Evolutionary conservation across 257 asterid genomes (phyloP), one percentile per base, ranked within the genome.

Genomic region (Ophiorrhiza pumila): DNA sequence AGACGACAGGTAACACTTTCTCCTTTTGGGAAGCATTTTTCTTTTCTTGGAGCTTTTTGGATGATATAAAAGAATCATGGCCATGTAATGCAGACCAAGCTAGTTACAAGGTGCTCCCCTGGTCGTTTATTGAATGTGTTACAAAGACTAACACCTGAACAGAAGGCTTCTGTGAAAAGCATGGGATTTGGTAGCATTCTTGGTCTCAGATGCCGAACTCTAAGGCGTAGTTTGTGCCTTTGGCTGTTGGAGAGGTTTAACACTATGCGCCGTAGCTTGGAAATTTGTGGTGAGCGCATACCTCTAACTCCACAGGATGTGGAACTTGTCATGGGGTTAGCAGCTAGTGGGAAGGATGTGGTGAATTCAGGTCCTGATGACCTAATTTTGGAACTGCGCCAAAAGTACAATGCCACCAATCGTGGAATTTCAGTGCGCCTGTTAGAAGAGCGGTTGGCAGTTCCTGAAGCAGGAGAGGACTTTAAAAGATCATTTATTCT

Each of bases 151-250:
- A 87, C 97, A 62, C 83, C 90, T 58, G 97, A 90, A 55, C 99
- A 94, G 77, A 91, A 82, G 79, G 87, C 77, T 73, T 92, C 99
- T 47, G 98, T 94, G 64, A 91, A 85, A 86, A 86, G 96, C 81
- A 91, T 94, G 99, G 97, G 97, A 4, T 91, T 94, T 76, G 99
- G 99, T 69, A 94, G 99, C 74, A 90, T 91, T 79, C 95, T 94
- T 58, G 96, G 91, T 68, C 97, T 94, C 74, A 83, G 91, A 80
- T 94, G 97, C 80, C 91, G 97, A 79, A 94, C 98, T 61, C 89
- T 94, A 31, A 80, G 98, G 68, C 96, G 97, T 43, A 91, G 97
- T 77, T 81, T 94, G 73, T 94, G 99, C 81, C 97, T 90, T 72
- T 94, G 97, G 97, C 82, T 94, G 73, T 75, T 94, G 78, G 99